These are phyloP conservation scores for Penicillium cinerascens DNA, from an alignment of 495 filamentous ascomycete genomes.

Conservation along the genomic window DNA sequence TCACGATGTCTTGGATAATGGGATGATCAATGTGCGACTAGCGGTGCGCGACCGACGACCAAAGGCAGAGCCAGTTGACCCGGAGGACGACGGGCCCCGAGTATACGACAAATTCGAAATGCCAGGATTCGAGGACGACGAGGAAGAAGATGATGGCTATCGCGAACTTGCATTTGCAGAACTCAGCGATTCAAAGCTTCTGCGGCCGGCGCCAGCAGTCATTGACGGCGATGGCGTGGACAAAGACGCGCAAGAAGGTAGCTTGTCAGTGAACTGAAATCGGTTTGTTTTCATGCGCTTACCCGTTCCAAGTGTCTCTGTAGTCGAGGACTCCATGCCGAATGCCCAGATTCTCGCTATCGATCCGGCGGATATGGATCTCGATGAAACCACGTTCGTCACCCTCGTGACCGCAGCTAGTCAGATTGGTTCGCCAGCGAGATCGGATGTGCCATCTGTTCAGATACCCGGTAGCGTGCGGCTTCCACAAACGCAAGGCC, in stretches of 20 bases:
- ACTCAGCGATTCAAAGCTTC: conserved; percentile 60
- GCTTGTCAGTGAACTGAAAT: conserved; percentile 44
- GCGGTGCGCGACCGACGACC: conserved; percentile 64
- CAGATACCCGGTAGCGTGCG: conserved; percentile 9
- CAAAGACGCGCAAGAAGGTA: conserved; percentile 29
- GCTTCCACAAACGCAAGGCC: conserved; percentile 4
- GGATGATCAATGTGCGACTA: conserved; percentile 56
- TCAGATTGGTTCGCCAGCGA: conserved; percentile 6
- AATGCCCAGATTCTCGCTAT: conserved; percentile 4
- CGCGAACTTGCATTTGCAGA: conserved; percentile 52
- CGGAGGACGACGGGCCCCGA: conserved; percentile 52
- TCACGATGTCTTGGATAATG: conserved; percentile 45
- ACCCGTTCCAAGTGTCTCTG: conserved; percentile 34
- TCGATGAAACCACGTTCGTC: conserved; percentile 26
- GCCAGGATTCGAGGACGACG: conserved; percentile 54
- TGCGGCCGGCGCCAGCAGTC: conserved; percentile 34
- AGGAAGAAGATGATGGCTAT: conserved; percentile 52
- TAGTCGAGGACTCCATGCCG: conserved; percentile 27
- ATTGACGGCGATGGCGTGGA: conserved; percentile 5
- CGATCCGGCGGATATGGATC: conserved; percentile 17
- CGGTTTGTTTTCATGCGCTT: conserved; percentile 27
- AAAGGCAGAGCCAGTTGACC: conserved; percentile 42
- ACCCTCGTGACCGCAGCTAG: conserved; percentile 17
- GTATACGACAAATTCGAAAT: conserved; percentile 65
- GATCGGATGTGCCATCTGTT: conserved; percentile 8